Evolutionary conservation across 176 grass and related monocot species (phyloP).

Genomic region (Carex cristatella): DNA sequence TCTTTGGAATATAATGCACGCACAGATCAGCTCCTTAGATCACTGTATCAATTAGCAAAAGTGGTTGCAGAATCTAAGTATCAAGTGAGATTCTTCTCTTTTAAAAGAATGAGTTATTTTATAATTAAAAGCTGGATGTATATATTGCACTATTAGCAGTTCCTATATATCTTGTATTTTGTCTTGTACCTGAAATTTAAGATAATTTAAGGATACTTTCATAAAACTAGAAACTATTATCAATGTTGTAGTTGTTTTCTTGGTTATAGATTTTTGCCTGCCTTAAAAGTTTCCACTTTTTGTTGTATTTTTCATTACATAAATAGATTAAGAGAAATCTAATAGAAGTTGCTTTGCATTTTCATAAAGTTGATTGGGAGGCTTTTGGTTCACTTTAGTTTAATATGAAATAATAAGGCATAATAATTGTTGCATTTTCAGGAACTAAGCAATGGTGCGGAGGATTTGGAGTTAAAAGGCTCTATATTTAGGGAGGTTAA

Average conservation of each 20-base stretch:
- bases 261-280: background rate
- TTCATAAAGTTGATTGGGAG: slow-evolving; percentile 12
- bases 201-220: background rate
- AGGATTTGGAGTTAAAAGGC: slow-evolving; percentile 65
- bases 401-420: slow-evolving; percentile 22
- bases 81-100: slow-evolving; percentile 45
- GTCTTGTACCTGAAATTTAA: background rate
- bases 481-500: slow-evolving; percentile 82
- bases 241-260: background rate
- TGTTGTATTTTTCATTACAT: background rate
- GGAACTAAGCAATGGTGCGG: slow-evolving; percentile 52
- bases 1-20: slow-evolving; percentile 71
- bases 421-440: slow-evolving; percentile 25
- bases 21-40: slow-evolving; percentile 82
- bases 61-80: slow-evolving; percentile 69
- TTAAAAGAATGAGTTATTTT: background rate
- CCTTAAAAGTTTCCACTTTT: background rate
- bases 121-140: background rate
- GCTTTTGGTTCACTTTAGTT: background rate
- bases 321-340: slow-evolving; percentile 5
- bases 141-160: background rate
- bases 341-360: slow-evolving; percentile 18
- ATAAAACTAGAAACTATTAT: background rate
- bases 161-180: background rate
- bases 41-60: slow-evolving; percentile 80